Conservation (phyloP, 169 alveolate genomes). For the Blepharisma undulans region DNA sequence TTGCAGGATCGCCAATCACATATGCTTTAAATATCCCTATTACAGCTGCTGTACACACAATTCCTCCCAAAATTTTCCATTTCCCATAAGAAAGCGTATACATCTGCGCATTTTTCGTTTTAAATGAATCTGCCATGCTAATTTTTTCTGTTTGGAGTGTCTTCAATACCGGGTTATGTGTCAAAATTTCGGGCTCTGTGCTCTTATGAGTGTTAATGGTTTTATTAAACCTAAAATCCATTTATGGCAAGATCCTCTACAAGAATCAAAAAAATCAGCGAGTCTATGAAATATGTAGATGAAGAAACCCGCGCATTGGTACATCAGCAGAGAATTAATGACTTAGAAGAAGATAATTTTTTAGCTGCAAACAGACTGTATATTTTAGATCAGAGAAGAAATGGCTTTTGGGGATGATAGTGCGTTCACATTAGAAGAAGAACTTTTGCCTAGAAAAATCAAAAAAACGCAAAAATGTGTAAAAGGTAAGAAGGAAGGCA, state of each 20-base stretch:
- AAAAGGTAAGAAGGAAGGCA: not conserved
- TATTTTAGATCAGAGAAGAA: not conserved
- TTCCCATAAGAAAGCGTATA: not conserved
- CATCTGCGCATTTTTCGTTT: not conserved
- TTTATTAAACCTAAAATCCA: not conserved
- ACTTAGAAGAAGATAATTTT: conserved; percentile 60
- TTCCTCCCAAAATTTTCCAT: not conserved
- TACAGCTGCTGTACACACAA: not conserved
- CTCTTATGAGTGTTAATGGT: not conserved
- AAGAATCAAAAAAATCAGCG: conserved; percentile 52
- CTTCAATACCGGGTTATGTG: not conserved
- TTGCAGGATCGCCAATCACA: not conserved
- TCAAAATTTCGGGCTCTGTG: not conserved
- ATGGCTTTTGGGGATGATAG: conserved; percentile 17
- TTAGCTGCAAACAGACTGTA: conserved; percentile 37
- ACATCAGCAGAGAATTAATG: conserved; percentile 46
- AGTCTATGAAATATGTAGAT: conserved; percentile 56
- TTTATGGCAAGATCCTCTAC: conserved; percentile 39
- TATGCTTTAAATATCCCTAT: not conserved
- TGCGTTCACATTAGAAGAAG: conserved; percentile 12
- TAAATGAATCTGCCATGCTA: not conserved
- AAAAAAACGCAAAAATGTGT: not conserved
- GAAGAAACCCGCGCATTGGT: conserved; percentile 54
- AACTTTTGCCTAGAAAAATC: conserved; percentile 14
- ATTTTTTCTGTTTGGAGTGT: not conserved